These are phyloP conservation scores for Pouteria campechiana DNA, from an alignment of 179 eudicot species.

Conservation along the genomic window DNA sequence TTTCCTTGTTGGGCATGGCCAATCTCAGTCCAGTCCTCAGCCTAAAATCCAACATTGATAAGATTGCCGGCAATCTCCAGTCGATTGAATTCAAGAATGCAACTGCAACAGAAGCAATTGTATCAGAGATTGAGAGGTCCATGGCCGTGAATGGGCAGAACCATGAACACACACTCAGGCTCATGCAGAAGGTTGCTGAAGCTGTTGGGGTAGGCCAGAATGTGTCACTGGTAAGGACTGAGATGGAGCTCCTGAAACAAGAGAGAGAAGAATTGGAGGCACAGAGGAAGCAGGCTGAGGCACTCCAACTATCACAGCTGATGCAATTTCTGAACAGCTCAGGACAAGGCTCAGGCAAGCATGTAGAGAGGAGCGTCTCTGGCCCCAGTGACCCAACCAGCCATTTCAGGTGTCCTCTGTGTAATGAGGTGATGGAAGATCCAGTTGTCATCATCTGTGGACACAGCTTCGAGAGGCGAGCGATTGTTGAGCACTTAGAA, in stretches of 20 bases:
- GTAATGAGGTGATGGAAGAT: not conserved
- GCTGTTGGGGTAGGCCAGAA: not conserved
- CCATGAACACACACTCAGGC: not conserved
- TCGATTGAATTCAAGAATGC: not conserved
- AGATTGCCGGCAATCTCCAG: not conserved
- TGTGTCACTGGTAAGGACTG: not conserved
- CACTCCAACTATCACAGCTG: not conserved
- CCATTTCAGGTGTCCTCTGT: not conserved
- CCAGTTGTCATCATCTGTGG: not conserved
- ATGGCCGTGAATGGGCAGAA: not conserved
- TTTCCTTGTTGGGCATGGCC: not conserved
- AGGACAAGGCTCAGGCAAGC: not conserved
- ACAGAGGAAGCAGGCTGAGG: not conserved
- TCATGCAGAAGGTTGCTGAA: not conserved
- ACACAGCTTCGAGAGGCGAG: not conserved
- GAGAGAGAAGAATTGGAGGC: not conserved
- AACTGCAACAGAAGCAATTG: not conserved
- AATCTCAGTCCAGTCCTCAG: not conserved
- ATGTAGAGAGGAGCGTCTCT: not conserved
- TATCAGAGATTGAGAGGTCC: not conserved
- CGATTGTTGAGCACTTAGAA: not conserved
- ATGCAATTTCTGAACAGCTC: not conserved
- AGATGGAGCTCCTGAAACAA: not conserved
- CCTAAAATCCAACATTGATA: not conserved
- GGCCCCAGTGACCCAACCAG: not conserved